These are phyloP conservation scores for Lasiodiplodia sp. DNA, from an alignment of 2,329 filamentous ascomycete species.

Conservation along the genomic window DNA sequence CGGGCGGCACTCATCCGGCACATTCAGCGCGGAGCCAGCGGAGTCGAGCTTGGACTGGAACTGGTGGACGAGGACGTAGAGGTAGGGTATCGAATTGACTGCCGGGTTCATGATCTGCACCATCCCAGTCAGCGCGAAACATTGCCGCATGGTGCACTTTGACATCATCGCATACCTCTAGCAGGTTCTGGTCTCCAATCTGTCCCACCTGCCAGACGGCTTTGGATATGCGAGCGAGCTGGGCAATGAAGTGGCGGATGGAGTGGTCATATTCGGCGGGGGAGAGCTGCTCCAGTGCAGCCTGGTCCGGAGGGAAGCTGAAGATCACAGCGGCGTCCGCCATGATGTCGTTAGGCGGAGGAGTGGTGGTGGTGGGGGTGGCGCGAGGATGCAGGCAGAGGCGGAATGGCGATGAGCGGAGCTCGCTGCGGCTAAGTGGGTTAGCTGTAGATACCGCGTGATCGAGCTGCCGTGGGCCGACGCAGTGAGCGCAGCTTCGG, in stretches of 20 bases:
- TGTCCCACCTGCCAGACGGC: slow-evolving; percentile 45
- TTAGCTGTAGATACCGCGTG: not conserved
- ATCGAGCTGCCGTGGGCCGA: slow-evolving; percentile 6
- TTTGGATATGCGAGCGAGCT: slow-evolving; percentile 43
- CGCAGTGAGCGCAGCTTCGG: slow-evolving; percentile 3
- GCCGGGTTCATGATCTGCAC: slow-evolving; percentile 62
- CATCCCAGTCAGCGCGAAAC: not conserved
- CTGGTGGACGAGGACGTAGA: slow-evolving; percentile 60
- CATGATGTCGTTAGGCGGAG: slow-evolving; percentile 11
- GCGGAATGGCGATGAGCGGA: slow-evolving; percentile 17
- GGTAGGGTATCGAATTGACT: slow-evolving; percentile 66
- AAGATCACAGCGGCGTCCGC: slow-evolving; percentile 24
- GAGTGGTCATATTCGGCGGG: slow-evolving; percentile 48
- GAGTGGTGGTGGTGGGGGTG: not conserved
- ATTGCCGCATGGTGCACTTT: not conserved
- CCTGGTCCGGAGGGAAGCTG: slow-evolving; percentile 27
- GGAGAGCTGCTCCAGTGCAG: slow-evolving; percentile 22
- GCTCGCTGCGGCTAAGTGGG: slow-evolving; percentile 25
- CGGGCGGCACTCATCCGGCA: slow-evolving; percentile 52
- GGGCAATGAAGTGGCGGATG: slow-evolving; percentile 44
- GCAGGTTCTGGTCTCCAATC: slow-evolving; percentile 49
- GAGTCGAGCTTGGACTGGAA: slow-evolving; percentile 47
- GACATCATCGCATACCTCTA: slow-evolving; percentile 40
- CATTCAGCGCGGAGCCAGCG: slow-evolving; percentile 36
- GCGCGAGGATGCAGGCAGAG: not conserved